Percentiles rank a stretch among this genome's conserved stretches.
These are phyloP conservation scores for Jatropha multifida DNA, from an alignment of 441 rosid genomes.

Conservation along the genomic window DNA sequence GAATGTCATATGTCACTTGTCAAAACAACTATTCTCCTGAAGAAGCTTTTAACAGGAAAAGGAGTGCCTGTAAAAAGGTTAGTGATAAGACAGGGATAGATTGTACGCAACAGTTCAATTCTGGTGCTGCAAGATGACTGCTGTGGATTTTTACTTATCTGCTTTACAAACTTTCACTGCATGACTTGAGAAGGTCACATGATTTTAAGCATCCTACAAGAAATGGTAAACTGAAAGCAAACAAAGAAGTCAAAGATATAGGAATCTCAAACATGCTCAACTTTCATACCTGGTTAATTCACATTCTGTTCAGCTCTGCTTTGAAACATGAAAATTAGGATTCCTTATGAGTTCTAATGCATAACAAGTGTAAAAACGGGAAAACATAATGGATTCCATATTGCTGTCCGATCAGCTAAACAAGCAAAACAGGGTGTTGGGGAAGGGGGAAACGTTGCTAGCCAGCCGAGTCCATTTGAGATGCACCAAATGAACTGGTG, in stretches of 20 bases:
- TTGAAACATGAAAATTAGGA: neutral
- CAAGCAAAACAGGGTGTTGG: neutral
- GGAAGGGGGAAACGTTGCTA: neutral
- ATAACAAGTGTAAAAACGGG: neutral
- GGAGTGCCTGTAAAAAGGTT: slow-evolving; percentile 1
- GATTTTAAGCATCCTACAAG: neutral
- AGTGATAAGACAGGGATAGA: neutral
- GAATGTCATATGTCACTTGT: neutral
- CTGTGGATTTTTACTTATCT: slow-evolving; percentile 6
- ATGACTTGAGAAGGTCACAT: neutral
- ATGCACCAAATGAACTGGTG: neutral
- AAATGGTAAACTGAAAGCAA: neutral
- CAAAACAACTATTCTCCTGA: neutral
- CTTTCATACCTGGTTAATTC: neutral
- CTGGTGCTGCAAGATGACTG: slow-evolving; percentile 6
- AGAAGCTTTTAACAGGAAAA: slow-evolving; percentile 5
- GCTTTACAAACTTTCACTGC: slow-evolving; percentile 3
- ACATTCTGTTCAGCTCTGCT: neutral
- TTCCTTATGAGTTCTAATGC: neutral
- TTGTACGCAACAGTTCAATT: neutral
- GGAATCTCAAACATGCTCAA: neutral
- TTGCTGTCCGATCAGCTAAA: neutral
- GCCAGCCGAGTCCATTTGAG: neutral
- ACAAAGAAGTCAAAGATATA: neutral
- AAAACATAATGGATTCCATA: neutral